Conservation (phyloP, 495 filamentous ascomycete species). For the Annulohypoxylon stygium region DNA sequence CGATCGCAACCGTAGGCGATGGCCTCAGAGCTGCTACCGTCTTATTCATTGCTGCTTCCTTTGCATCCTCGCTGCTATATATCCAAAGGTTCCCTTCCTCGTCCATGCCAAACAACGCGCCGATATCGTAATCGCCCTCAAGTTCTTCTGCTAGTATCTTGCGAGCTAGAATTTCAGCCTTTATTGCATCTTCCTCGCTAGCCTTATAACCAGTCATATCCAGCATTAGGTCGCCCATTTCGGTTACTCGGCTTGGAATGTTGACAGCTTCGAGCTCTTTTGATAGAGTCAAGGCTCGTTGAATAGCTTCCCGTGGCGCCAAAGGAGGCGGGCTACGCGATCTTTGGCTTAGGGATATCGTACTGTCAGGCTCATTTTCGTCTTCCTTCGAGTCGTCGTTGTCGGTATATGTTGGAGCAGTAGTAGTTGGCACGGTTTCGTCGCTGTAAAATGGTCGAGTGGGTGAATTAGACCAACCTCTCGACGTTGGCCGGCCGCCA, state of each 20-base stretch:
- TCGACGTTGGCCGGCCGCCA: constrained; percentile 59
- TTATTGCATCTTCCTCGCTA: constrained; percentile 89
- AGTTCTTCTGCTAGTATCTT: constrained; percentile 95
- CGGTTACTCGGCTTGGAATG: constrained; percentile 90
- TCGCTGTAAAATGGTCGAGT: constrained; percentile 59
- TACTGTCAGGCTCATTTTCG: constrained; percentile 55
- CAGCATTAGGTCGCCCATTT: constrained; percentile 95
- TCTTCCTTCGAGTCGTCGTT: constrained; percentile 56
- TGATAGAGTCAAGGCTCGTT: constrained; percentile 86
- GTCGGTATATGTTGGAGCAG: constrained; percentile 59
- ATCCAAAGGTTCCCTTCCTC: constrained; percentile 98
- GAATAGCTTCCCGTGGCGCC: constrained; percentile 79
- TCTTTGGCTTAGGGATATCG: constrained; percentile 66
- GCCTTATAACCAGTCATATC: constrained; percentile 98
- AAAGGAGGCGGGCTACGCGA: constrained; percentile 83
- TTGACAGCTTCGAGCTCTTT: constrained; percentile 89
- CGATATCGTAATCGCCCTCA: constrained; percentile 95
- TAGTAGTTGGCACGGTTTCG: constrained; percentile 55
- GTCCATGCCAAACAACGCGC: constrained; percentile 92
- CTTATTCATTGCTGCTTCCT: constrained; percentile 73
- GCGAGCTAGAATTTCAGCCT: constrained; percentile 92
- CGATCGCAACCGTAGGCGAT: constrained; percentile 67
- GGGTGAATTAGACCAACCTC: constrained; percentile 57
- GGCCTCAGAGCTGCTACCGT: constrained; percentile 62
- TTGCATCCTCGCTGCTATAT: constrained; percentile 96